Conservation (phyloP, 805 yeast species). For the Candida parachauliodes region DNA sequence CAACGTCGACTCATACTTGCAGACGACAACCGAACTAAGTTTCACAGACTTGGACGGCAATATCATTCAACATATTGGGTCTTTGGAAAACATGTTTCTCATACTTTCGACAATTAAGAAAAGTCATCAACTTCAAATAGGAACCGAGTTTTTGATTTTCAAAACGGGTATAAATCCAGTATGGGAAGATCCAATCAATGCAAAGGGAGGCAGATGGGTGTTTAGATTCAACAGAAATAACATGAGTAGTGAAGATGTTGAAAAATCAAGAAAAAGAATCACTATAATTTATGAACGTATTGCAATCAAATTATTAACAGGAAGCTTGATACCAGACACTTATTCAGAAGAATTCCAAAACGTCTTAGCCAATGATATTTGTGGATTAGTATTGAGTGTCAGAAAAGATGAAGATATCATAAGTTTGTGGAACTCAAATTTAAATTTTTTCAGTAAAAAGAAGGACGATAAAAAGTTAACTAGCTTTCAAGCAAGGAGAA, state of each 20-base stretch:
- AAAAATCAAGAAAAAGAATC: conserved; percentile 30
- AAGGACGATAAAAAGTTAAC: conserved; percentile 29
- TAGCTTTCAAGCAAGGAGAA: conserved; percentile 42
- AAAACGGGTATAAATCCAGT: conserved; percentile 59
- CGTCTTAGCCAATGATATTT: conserved; percentile 46
- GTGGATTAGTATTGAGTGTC: conserved; percentile 58
- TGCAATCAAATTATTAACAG: conserved; percentile 48
- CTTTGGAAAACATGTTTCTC: conserved; percentile 54
- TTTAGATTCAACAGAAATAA: conserved; percentile 38
- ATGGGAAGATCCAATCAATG: conserved; percentile 65
- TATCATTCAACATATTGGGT: conserved; percentile 26
- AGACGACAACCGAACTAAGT: conserved; percentile 42
- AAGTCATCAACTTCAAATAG: conserved; percentile 36
- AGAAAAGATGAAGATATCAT: conserved; percentile 58
- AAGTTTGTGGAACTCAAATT: conserved; percentile 59
- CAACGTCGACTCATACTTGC: conserved; percentile 43
- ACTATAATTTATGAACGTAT: conserved; percentile 54
- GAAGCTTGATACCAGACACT: conserved; percentile 42
- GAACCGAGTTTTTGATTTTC: conserved; percentile 55
- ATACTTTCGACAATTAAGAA: conserved; percentile 37
- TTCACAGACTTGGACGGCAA: conserved; percentile 26
- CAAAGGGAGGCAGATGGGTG: conserved; percentile 62
- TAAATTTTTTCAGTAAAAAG: conserved; percentile 26
- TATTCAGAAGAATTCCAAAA: conserved; percentile 29
- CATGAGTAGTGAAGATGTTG: conserved; percentile 16